Evolutionary conservation across 495 filamentous ascomycete species (phyloP).

Genomic region (Thermothielavioides terrestris): DNA sequence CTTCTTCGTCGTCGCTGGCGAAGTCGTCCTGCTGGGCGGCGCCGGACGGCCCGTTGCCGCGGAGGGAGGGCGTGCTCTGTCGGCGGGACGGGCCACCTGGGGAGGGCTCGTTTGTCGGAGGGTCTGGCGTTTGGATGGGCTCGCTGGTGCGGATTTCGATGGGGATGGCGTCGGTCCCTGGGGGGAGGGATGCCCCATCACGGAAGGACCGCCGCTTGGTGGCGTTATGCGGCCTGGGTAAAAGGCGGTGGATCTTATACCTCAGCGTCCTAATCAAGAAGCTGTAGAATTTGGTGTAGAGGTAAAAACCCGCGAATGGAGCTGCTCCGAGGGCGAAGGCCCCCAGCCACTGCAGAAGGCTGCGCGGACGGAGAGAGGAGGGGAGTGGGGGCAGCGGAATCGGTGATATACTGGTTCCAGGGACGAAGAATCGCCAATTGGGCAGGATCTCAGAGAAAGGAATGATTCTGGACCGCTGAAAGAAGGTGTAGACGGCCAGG

Average conservation of each 20-base stretch:
- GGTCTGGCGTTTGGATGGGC: neutral
- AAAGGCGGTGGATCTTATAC: slow-evolving; percentile 4
- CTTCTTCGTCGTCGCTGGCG: slow-evolving; percentile 42
- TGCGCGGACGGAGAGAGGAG: slow-evolving; percentile 13
- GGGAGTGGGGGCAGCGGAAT: slow-evolving; percentile 32
- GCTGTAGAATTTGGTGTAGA: slow-evolving; percentile 12
- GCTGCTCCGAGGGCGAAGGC: slow-evolving; percentile 20
- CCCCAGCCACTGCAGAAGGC: slow-evolving; percentile 25
- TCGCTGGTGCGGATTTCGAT: neutral
- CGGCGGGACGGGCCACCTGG: slow-evolving; percentile 18
- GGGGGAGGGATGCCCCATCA: neutral
- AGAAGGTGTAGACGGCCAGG: slow-evolving; percentile 37
- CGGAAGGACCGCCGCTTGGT: neutral
- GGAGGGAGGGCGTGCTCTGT: slow-evolving; percentile 18
- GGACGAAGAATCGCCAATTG: slow-evolving; percentile 38
- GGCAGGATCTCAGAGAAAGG: slow-evolving; percentile 33
- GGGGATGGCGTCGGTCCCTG: neutral
- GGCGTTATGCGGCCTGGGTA: slow-evolving; percentile 17
- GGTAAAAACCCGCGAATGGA: slow-evolving; percentile 30
- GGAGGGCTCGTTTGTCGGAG: neutral
- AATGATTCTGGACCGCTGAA: slow-evolving; percentile 43
- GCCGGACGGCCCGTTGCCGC: neutral
- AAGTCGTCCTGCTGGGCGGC: slow-evolving; percentile 21
- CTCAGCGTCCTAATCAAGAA: slow-evolving; percentile 4
- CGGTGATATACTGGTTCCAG: slow-evolving; percentile 40